phyloP scores from a whole-genome alignment of 768 basidiomycete species.

The Serpula lacrymans region DNA sequence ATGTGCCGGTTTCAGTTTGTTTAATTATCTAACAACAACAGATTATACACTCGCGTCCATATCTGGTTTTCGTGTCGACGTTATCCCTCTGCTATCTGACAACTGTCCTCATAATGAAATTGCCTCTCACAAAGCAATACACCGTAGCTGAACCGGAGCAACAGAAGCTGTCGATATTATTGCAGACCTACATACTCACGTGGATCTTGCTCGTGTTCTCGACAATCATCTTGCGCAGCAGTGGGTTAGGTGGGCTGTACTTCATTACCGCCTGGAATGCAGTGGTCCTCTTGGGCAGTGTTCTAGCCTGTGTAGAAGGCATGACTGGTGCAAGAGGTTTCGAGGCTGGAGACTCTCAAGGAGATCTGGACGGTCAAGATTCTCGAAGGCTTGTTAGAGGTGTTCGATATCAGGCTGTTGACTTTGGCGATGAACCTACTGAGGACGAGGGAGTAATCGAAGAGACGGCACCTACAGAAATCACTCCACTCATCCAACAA shows the following conservation, averaged over 20 bases:
- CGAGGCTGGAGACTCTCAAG: slow-evolving; percentile 5
- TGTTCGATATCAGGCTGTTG: slow-evolving; percentile 24
- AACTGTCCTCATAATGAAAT: slow-evolving; percentile 39
- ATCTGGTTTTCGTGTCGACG: slow-evolving; percentile 47
- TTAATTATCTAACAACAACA: slow-evolving; percentile 21
- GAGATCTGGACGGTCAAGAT: slow-evolving; percentile 6
- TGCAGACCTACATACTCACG: slow-evolving; percentile 54
- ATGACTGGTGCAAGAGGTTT: slow-evolving; percentile 16
- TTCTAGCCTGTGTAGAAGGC: slow-evolving; percentile 36
- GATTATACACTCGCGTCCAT: slow-evolving; percentile 60
- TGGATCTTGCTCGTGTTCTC: slow-evolving; percentile 56
- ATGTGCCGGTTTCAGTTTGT: not conserved
- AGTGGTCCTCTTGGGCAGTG: slow-evolving; percentile 38
- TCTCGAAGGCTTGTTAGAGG: slow-evolving; percentile 10
- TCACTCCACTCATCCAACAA: slow-evolving; percentile 50
- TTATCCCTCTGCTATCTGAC: slow-evolving; percentile 50
- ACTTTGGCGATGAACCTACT: slow-evolving; percentile 12
- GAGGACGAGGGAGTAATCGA: slow-evolving; percentile 25
- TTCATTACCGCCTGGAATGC: slow-evolving; percentile 55
- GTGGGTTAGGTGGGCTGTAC: slow-evolving; percentile 52
- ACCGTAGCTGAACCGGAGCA: slow-evolving; percentile 27
- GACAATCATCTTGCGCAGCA: slow-evolving; percentile 40
- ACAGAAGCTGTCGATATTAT: slow-evolving; percentile 48
- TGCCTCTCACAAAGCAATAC: slow-evolving; percentile 24
- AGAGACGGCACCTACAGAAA: slow-evolving; percentile 48